A percentile compares a stretch with the other conserved stretches of the same genome.
Conservation (phyloP, 106 monocot species). For the Amphibolis antarctica region DNA sequence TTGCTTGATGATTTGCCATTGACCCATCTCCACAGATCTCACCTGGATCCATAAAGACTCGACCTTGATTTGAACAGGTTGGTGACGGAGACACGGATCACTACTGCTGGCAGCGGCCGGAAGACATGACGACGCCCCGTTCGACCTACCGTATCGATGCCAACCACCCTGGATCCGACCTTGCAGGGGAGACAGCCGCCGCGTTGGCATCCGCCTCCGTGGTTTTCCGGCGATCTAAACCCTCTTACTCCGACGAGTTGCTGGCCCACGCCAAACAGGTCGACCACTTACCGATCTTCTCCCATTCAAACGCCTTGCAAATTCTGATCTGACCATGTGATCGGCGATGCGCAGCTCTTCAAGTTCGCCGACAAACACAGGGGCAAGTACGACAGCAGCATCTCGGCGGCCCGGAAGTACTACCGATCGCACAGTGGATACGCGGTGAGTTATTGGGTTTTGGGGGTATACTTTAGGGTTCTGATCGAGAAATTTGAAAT, state of each 20-base stretch:
- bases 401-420: slow-evolving; percentile 69
- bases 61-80: no score
- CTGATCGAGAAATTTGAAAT: not conserved
- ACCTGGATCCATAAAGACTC: no score
- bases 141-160: slow-evolving; percentile 67
- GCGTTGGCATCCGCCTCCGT: slow-evolving; percentile 86
- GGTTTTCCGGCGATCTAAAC: slow-evolving; percentile 52
- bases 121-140: slow-evolving; percentile 93
- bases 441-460: slow-evolving; percentile 27
- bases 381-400: slow-evolving; percentile 93
- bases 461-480: not conserved
- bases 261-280: slow-evolving; percentile 79
- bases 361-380: slow-evolving; percentile 90
- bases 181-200: slow-evolving; percentile 87
- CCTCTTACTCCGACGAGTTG: slow-evolving; percentile 58
- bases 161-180: slow-evolving; percentile 73
- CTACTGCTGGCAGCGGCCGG: slow-evolving; percentile 92
- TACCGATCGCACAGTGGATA: slow-evolving; percentile 89
- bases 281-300: not conserved
- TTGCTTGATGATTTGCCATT: no score
- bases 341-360: slow-evolving; percentile 43
- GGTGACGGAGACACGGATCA: slow-evolving; percentile 85
- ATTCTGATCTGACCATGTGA: no score
- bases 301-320: not conserved
- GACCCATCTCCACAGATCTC: not conserved